These are phyloP conservation scores for Hamigera avellanea DNA, from an alignment of 495 filamentous ascomycete species.

Conservation along the genomic window DNA sequence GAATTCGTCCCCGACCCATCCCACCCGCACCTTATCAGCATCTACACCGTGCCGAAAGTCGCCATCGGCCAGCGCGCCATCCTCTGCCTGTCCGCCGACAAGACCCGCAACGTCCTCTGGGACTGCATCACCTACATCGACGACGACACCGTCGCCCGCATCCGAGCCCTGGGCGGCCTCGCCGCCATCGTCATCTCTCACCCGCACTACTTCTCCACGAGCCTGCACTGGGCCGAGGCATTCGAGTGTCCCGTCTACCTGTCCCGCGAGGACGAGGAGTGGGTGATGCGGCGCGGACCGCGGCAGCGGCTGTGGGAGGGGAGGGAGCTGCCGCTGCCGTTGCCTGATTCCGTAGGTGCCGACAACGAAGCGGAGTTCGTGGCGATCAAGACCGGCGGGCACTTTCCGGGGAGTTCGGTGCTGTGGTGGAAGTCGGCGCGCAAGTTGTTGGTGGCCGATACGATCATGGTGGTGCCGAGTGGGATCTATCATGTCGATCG, in stretches of 20 bases:
- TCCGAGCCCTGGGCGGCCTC: slow-evolving; percentile 44
- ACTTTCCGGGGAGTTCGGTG: slow-evolving; percentile 62
- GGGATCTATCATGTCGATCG: slow-evolving; percentile 42
- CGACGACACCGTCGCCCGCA: slow-evolving; percentile 37
- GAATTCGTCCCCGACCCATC: slow-evolving; percentile 7
- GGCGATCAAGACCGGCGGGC: slow-evolving; percentile 58
- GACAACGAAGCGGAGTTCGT: slow-evolving; percentile 38
- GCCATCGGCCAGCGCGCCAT: slow-evolving; percentile 65
- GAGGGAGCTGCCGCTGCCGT: slow-evolving; percentile 1
- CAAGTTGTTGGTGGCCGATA: slow-evolving; percentile 59
- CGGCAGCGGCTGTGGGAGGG: slow-evolving; percentile 7
- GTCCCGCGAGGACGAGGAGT: slow-evolving; percentile 47
- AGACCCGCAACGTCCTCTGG: slow-evolving; percentile 42
- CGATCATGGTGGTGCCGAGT: slow-evolving; percentile 55
- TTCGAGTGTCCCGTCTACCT: slow-evolving; percentile 58
- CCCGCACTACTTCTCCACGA: slow-evolving; percentile 67
- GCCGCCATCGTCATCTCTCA: slow-evolving; percentile 68
- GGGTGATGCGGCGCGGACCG: slow-evolving; percentile 36
- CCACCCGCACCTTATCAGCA: slow-evolving; percentile 8
- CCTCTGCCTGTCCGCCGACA: slow-evolving; percentile 26
- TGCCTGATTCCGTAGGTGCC: neutral
- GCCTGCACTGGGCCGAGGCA: slow-evolving; percentile 50
- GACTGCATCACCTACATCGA: slow-evolving; percentile 59
- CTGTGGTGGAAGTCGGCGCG: slow-evolving; percentile 37
- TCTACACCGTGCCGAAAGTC: slow-evolving; percentile 23